phyloP scores from a whole-genome alignment of 2,329 filamentous ascomycete species.

The Furcasterigmium furcatum region DNA sequence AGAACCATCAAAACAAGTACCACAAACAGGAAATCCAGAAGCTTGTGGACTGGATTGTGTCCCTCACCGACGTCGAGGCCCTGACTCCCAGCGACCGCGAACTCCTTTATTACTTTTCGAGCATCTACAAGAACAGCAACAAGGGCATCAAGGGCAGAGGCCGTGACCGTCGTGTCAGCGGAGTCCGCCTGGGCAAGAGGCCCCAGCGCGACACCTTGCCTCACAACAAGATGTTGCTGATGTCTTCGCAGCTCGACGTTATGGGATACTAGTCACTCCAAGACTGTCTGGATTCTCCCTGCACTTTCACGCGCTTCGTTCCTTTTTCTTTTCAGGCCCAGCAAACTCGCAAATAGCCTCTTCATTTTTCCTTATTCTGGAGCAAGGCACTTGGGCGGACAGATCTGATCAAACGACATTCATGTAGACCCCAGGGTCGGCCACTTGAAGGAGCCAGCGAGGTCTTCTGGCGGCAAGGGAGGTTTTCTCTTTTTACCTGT shows the following conservation, averaged over 20 bases:
- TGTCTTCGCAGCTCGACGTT: background rate
- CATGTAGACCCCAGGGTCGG: too few species aligned
- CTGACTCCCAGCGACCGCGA: conserved; percentile 69
- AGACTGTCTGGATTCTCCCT: too few species aligned
- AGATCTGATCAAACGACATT: too few species aligned
- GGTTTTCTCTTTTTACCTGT: too few species aligned
- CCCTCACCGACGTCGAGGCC: conserved; percentile 55
- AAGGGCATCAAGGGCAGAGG: conserved; percentile 97
- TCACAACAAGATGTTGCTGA: background rate
- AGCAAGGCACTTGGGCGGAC: too few species aligned
- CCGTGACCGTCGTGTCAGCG: conserved; percentile 68
- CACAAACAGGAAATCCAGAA: conserved; percentile 71
- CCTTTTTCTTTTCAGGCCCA: too few species aligned
- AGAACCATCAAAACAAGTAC: conserved; percentile 94
- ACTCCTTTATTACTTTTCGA: conserved; percentile 79
- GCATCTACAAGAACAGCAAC: conserved; percentile 96
- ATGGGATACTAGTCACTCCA: background rate
- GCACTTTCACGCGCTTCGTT: too few species aligned
- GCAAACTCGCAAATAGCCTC: too few species aligned
- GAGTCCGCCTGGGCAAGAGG: conserved; percentile 15
- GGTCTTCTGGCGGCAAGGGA: too few species aligned
- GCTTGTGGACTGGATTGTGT: conserved; percentile 69
- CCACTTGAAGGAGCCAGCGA: too few species aligned
- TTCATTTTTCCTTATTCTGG: too few species aligned
- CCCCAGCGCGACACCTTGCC: background rate